A percentile compares a stretch with the other conserved stretches of the same genome.
Conservation (phyloP, 2,329 filamentous ascomycete genomes). For the Hymenoscyphus fraxineus region DNA sequence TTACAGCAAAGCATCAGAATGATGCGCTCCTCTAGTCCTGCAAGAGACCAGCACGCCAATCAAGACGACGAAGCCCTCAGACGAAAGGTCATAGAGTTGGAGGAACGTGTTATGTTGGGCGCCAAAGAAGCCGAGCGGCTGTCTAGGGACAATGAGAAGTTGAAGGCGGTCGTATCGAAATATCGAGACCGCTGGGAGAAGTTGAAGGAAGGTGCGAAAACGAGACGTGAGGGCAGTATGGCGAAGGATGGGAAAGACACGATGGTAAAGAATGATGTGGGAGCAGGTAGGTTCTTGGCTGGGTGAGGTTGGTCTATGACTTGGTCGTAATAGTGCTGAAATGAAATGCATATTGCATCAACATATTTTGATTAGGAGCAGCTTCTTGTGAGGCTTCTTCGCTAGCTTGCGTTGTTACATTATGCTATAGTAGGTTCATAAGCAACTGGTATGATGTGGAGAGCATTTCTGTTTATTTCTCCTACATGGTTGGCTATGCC, state of each 20-base stretch:
- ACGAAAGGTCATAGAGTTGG: conserved; percentile 58
- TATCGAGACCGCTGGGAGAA: conserved; percentile 67
- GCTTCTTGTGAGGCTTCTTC: too few relatives aligned
- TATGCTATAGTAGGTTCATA: too few relatives aligned
- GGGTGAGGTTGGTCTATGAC: background rate
- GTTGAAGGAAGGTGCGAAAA: conserved; percentile 60
- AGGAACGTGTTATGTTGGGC: conserved; percentile 58
- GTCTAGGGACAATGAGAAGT: conserved; percentile 57
- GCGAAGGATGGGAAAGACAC: conserved; percentile 17
- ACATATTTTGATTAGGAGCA: background rate
- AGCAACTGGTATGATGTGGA: too few relatives aligned
- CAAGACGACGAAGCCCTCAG: conserved; percentile 42
- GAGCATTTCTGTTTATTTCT: too few relatives aligned
- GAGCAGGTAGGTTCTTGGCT: conserved; percentile 4
- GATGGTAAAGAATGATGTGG: conserved; percentile 14
- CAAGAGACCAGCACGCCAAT: conserved; percentile 25
- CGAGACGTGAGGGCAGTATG: conserved; percentile 32
- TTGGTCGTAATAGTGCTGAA: background rate
- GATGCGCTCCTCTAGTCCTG: conserved; percentile 54
- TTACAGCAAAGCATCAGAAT: conserved; percentile 78
- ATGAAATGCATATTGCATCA: background rate
- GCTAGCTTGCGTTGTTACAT: too few relatives aligned
- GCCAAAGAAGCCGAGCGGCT: conserved; percentile 61
- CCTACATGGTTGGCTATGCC: too few relatives aligned
- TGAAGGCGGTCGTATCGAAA: conserved; percentile 48